Conservation (phyloP, 345 rosid genomes). For the Acer campestre region DNA sequence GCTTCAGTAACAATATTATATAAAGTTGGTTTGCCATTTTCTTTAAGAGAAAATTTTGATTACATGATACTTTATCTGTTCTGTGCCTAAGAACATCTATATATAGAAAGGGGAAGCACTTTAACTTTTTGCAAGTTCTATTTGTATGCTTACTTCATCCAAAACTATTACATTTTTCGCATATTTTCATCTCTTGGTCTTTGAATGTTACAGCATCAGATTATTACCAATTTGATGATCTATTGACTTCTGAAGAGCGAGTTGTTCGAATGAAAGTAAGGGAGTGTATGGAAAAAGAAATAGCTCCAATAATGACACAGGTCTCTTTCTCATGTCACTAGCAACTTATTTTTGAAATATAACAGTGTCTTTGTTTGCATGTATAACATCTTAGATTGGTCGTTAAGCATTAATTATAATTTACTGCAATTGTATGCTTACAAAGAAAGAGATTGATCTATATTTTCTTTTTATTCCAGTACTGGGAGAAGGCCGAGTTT, state of each 20-base stretch:
- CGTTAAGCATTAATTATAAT: neutral
- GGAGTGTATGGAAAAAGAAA: slow-evolving; percentile 85
- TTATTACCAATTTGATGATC: slow-evolving; percentile 74
- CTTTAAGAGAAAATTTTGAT: neutral
- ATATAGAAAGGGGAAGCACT: neutral
- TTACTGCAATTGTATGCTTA: neutral
- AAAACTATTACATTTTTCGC: neutral
- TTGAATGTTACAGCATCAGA: slow-evolving; percentile 65
- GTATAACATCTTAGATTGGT: neutral
- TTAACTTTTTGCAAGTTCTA: neutral
- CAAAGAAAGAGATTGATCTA: slow-evolving; percentile 9
- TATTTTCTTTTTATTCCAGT: slow-evolving; percentile 40
- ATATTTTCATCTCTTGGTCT: slow-evolving; percentile 9
- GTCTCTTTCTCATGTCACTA: slow-evolving; percentile 39
- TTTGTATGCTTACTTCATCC: neutral
- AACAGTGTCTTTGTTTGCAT: neutral
- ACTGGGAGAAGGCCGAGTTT: slow-evolving; percentile 98
- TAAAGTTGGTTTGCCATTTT: neutral
- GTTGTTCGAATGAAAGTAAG: slow-evolving; percentile 67
- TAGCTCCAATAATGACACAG: slow-evolving; percentile 89
- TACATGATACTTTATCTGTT: neutral
- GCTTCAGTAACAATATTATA: neutral
- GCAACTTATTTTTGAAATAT: neutral
- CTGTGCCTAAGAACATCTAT: neutral
- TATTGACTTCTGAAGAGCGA: slow-evolving; percentile 77